These are phyloP conservation scores for Pythium myriotylum DNA, from an alignment of 352 stramenopile species.

Conservation along the genomic window DNA sequence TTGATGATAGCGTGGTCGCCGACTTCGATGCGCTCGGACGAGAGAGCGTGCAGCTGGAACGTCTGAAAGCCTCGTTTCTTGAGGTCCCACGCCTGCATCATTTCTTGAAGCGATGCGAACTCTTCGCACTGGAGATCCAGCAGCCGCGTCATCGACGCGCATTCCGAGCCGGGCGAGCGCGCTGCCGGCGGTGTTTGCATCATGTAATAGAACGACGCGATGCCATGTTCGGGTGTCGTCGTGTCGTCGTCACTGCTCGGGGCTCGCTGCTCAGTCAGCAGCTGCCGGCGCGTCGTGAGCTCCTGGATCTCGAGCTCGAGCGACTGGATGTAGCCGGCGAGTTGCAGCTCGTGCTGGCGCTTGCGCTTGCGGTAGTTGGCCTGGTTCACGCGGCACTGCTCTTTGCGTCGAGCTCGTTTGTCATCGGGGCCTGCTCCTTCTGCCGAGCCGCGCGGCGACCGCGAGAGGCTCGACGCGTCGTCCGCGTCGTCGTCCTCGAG, in stretches of 20 bases:
- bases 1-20: conserved; percentile 35
- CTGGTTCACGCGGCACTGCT: conserved; percentile 67
- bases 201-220: conserved; percentile 13
- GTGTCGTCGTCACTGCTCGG: neutral
- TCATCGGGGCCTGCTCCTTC: neutral
- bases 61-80: conserved; percentile 42
- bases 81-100: conserved; percentile 40
- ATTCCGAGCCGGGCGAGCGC: neutral
- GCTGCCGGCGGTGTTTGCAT: neutral
- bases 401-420: conserved; percentile 52
- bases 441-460: neutral
- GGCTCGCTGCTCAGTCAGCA: neutral
- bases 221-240: neutral
- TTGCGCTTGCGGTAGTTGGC: conserved; percentile 67
- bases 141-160: neutral
- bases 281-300: conserved; percentile 14
- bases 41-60: conserved; percentile 39
- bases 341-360: conserved; percentile 42
- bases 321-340: conserved; percentile 33
- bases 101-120: conserved; percentile 44
- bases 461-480: neutral
- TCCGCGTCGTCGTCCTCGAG: neutral
- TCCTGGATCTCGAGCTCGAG: conserved; percentile 46
- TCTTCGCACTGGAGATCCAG: conserved; percentile 35
- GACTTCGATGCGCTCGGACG: conserved; percentile 39